These are phyloP conservation scores for Cyathus pygmaeus DNA, from an alignment of 1,284 basidiomycete species.

Conservation along the genomic window DNA sequence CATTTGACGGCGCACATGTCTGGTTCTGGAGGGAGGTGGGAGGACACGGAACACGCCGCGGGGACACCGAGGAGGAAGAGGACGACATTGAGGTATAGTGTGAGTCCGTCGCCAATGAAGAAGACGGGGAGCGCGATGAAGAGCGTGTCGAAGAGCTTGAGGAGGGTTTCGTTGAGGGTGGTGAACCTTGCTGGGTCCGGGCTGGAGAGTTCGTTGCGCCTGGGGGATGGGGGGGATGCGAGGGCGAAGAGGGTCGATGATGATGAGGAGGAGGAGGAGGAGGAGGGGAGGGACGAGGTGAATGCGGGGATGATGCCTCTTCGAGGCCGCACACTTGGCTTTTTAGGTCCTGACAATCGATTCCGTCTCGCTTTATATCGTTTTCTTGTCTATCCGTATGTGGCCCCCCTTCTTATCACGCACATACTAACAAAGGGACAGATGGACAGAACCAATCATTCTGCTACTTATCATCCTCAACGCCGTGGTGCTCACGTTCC, in stretches of 20 bases:
- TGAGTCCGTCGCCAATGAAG: constrained; percentile 64
- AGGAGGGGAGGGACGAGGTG: constrained; percentile 57
- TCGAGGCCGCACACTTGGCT: constrained; percentile 83
- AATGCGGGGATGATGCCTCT: constrained; percentile 62
- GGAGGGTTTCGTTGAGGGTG: constrained; percentile 83
- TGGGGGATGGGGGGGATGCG: constrained; percentile 60
- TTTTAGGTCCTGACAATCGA: constrained; percentile 76
- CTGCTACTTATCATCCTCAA: constrained; percentile 88
- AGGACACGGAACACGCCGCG: too few relatives aligned
- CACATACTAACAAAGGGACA: constrained; percentile 34
- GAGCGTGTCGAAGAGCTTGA: constrained; percentile 66
- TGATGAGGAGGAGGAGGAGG: constrained; percentile 41
- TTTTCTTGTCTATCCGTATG: constrained; percentile 77
- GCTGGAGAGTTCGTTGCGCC: constrained; percentile 65
- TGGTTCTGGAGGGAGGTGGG: constrained; percentile 39
- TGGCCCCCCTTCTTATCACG: constrained; percentile 17
- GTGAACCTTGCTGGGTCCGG: constrained; percentile 81
- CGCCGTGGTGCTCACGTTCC: constrained; percentile 85
- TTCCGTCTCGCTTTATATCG: constrained; percentile 72
- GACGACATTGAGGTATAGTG: constrained; percentile 60
- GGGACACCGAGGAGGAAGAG: constrained; percentile 54
- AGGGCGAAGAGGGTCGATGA: constrained; percentile 29
- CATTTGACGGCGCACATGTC: constrained; percentile 64
- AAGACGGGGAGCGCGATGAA: constrained; percentile 67
- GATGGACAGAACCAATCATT: constrained; percentile 90